Evolutionary conservation across 192 early-diverging fungal genomes (phyloP).

Genomic region (Coemansia sp.): DNA sequence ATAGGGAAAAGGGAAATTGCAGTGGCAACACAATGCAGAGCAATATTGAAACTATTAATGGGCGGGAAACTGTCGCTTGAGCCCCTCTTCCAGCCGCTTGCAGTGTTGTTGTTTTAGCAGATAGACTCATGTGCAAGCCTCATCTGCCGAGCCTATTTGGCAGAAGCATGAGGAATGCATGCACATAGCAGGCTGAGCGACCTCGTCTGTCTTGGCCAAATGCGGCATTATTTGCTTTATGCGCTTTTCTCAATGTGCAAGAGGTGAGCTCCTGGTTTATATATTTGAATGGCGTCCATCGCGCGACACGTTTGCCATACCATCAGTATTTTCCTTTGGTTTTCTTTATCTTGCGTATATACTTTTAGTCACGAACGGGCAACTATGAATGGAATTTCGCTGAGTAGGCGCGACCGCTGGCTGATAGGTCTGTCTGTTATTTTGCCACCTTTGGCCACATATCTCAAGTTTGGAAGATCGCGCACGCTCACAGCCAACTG

Average conservation of each 20-base stretch:
- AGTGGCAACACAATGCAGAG: background rate
- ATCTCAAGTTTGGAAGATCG: slow-evolving; percentile 45
- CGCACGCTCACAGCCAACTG: slow-evolving; percentile 32
- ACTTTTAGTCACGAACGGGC: background rate
- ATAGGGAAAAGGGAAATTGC: background rate
- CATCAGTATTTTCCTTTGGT: background rate
- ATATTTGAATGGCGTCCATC: slow-evolving; percentile 3
- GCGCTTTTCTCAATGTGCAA: background rate
- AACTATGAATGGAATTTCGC: slow-evolving; percentile 34
- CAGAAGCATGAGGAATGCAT: slow-evolving; percentile 4
- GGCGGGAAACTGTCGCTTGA: background rate
- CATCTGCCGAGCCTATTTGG: slow-evolving; percentile 1
- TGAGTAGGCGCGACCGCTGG: slow-evolving; percentile 37
- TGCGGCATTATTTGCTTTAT: slow-evolving; percentile 4
- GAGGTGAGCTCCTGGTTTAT: background rate
- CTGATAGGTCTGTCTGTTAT: slow-evolving; percentile 25
- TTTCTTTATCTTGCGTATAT: background rate
- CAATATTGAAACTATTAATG: background rate
- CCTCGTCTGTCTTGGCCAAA: background rate
- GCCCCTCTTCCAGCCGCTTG: background rate
- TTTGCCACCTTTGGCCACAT: slow-evolving; percentile 33
- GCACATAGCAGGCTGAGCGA: background rate
- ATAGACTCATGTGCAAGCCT: background rate
- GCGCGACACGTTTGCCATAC: background rate
- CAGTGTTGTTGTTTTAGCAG: background rate